phyloP scores from a whole-genome alignment of 768 basidiomycete species.

The Infundibulicybe gibba region DNA sequence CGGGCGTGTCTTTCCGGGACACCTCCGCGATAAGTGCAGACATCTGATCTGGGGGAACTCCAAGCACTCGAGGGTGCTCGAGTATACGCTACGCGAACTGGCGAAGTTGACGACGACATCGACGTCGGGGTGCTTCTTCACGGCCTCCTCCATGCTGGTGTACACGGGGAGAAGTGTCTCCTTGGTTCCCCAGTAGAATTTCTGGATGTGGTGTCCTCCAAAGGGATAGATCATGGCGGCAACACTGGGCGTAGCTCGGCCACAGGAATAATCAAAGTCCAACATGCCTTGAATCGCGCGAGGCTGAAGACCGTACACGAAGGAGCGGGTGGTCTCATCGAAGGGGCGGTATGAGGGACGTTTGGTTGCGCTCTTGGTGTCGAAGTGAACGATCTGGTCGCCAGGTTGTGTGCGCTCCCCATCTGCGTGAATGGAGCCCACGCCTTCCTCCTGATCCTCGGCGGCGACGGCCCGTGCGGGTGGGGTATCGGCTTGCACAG shows the following conservation, averaged over 20 bases:
- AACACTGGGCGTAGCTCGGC: conserved; percentile 84
- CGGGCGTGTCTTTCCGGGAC: conserved; percentile 97
- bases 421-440: conserved; percentile 73
- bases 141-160: conserved; percentile 86
- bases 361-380: conserved; percentile 34
- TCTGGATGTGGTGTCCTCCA: conserved; percentile 99
- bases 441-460: conserved; percentile 37
- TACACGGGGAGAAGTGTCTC: conserved; percentile 98
- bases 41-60: conserved; percentile 49
- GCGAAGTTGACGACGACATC: conserved; percentile 99
- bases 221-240: conserved; percentile 99
- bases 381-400: conserved; percentile 91
- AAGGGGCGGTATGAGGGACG: conserved; percentile 91
- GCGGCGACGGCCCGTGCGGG: conserved; percentile 31
- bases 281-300: conserved; percentile 97
- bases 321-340: conserved; percentile 89
- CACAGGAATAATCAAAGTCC: conserved; percentile 99
- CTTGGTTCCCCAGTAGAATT: conserved; percentile 99
- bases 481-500: conserved; percentile 34
- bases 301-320: conserved; percentile 98
- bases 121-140: conserved; percentile 92
- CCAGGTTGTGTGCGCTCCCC: conserved; percentile 80
- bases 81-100: conserved; percentile 89
- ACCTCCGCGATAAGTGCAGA: conserved; percentile 97
- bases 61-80: conserved; percentile 90